Percentiles rank a stretch among this genome's conserved stretches.
These are phyloP conservation scores for Pulveroboletus sp. DNA, from an alignment of 768 basidiomycete species.

Conservation along the genomic window DNA sequence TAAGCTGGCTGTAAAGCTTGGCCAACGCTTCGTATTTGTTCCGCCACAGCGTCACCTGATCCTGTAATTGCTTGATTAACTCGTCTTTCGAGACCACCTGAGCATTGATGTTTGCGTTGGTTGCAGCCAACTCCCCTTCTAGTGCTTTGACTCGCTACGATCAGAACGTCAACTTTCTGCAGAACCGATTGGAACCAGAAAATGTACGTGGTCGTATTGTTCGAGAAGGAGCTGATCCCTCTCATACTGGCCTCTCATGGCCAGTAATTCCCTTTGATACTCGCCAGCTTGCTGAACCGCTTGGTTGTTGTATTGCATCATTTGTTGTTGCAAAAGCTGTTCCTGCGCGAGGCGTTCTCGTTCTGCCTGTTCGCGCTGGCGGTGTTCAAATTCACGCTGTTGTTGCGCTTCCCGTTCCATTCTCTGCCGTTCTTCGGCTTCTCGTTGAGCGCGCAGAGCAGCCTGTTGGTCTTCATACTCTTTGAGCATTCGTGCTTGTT, in stretches of 20 bases:
- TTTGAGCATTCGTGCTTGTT: conserved; percentile 92
- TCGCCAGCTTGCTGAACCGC: conserved; percentile 74
- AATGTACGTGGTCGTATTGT: conserved; percentile 85
- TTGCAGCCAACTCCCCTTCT: conserved; percentile 81
- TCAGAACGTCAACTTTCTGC: conserved; percentile 7
- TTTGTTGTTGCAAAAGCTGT: conserved; percentile 78
- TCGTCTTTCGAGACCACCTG: conserved; percentile 94
- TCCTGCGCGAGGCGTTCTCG: conserved; percentile 87
- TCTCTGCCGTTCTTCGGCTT: conserved; percentile 80
- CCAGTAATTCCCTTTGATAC: conserved; percentile 86
- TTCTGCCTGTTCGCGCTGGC: conserved; percentile 86
- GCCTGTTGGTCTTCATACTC: conserved; percentile 95
- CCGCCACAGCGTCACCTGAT: conserved; percentile 95
- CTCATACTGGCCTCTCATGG: conserved; percentile 95
- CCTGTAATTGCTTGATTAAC: conserved; percentile 91
- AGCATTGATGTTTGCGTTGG: conserved; percentile 72
- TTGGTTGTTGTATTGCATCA: conserved; percentile 78
- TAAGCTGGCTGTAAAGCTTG: conserved; percentile 96
- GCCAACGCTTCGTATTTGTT: conserved; percentile 99
- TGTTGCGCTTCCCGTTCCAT: conserved; percentile 75
- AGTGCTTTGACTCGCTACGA: conserved; percentile 89
- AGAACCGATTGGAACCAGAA: conserved; percentile 1
- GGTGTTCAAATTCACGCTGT: conserved; percentile 85
- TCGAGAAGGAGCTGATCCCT: conserved; percentile 96
- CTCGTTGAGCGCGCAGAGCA: conserved; percentile 77